Conservation (phyloP, 73 alveolate genomes). For the Paramecium caudatum region DNA sequence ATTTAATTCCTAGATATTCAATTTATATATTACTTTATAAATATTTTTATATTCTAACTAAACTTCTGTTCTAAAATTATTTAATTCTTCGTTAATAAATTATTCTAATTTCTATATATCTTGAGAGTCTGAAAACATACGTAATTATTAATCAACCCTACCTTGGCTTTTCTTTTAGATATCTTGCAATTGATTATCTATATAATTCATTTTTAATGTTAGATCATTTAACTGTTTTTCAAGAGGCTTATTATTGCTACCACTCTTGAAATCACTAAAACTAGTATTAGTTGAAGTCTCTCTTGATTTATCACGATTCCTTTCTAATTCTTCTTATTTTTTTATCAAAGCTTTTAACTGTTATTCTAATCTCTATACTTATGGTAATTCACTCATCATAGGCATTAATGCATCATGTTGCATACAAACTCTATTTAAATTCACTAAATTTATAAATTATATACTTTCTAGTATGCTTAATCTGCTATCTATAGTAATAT, state of each 20-base stretch:
- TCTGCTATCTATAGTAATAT: conserved; percentile 12
- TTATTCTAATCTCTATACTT: conserved; percentile 9
- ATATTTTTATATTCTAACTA: conserved; percentile 50
- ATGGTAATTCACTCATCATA: not conserved
- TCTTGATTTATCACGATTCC: conserved; percentile 42
- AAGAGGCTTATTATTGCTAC: not conserved
- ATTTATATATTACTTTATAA: conserved; percentile 32
- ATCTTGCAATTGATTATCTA: conserved; percentile 13
- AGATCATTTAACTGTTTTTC: conserved; percentile 54
- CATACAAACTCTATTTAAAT: conserved; percentile 51
- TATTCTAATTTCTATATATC: conserved; percentile 40
- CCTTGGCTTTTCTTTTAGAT: not conserved
- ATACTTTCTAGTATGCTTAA: conserved; percentile 22
- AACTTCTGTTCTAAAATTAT: not conserved
- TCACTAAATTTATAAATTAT: not conserved
- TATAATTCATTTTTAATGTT: not conserved
- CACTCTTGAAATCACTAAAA: conserved; percentile 52
- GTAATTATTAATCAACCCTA: not conserved
- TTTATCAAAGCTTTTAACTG: not conserved
- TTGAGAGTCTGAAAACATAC: conserved; percentile 31
- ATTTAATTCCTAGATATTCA: conserved; percentile 21
- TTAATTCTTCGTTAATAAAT: conserved; percentile 22
- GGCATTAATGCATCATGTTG: conserved; percentile 65
- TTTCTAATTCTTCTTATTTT: conserved; percentile 51
- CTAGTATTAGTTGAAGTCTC: conserved; percentile 49